Conservation (phyloP, 805 yeast species). For the Pichia cephalocereana region DNA sequence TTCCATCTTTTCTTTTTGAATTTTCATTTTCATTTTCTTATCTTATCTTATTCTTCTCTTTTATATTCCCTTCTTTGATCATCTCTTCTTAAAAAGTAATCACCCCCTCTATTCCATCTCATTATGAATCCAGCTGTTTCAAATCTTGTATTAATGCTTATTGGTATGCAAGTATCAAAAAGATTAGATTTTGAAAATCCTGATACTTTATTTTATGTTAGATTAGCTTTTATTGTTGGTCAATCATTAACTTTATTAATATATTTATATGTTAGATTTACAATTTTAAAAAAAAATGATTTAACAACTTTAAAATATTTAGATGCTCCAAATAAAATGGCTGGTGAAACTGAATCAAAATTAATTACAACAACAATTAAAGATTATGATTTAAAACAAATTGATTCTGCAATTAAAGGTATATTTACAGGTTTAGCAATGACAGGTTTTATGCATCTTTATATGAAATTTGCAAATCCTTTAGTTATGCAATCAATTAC, state of each 20-base stretch:
- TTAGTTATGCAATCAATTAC: slow-evolving; percentile 89
- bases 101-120: too few species aligned
- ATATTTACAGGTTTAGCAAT: slow-evolving; percentile 84
- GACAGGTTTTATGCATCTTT: slow-evolving; percentile 97
- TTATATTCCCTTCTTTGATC: too few species aligned
- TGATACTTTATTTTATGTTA: slow-evolving; percentile 57
- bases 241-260: slow-evolving; percentile 55
- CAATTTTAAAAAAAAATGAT: slow-evolving; percentile 71
- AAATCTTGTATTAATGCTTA: slow-evolving; percentile 83
- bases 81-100: too few species aligned
- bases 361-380: slow-evolving; percentile 85
- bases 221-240: slow-evolving; percentile 61
- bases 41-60: neutral
- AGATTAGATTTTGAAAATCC: slow-evolving; percentile 85
- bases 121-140: slow-evolving; percentile 90
- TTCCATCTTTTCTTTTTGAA: too few species aligned
- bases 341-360: slow-evolving; percentile 64
- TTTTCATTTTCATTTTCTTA: too few species aligned
- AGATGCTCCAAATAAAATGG: slow-evolving; percentile 71
- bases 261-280: slow-evolving; percentile 53
- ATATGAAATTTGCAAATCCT: slow-evolving; percentile 97
- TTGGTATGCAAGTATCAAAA: slow-evolving; percentile 93
- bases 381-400: slow-evolving; percentile 89
- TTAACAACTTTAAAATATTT: slow-evolving; percentile 87
- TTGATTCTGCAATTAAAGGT: slow-evolving; percentile 70